These are phyloP conservation scores for Apium graveolens DNA, from an alignment of 129 eudicot genomes.

Conservation along the genomic window DNA sequence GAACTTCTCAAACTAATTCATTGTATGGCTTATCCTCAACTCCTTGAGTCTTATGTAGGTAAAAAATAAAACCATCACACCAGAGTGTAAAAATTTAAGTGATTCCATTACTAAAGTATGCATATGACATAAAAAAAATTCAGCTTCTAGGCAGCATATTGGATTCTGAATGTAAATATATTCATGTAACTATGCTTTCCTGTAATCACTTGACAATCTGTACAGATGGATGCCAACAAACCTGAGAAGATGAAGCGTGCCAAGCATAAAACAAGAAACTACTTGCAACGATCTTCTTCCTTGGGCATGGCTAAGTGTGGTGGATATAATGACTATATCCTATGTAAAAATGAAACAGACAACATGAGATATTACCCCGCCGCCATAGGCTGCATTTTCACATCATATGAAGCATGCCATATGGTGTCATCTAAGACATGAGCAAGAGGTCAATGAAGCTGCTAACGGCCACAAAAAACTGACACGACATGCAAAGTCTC, in stretches of 20 bases:
- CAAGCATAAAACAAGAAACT: not conserved
- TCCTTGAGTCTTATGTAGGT: not conserved
- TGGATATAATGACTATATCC: not conserved
- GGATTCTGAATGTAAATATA: not conserved
- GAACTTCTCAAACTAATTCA: not conserved
- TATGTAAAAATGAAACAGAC: not conserved
- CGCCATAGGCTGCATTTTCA: not conserved
- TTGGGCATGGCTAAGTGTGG: constrained; percentile 2
- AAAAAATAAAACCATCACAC: not conserved
- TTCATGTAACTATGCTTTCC: not conserved
- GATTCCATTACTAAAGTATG: not conserved
- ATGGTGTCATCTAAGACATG: not conserved
- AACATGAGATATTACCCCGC: not conserved
- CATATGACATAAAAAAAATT: not conserved
- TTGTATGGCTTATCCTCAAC: not conserved
- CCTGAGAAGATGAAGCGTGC: not conserved
- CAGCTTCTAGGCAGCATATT: not conserved
- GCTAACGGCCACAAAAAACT: not conserved
- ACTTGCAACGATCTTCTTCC: not conserved
- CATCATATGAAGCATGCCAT: not conserved
- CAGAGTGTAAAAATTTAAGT: not conserved
- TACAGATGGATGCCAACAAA: not conserved
- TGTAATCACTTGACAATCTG: constrained; percentile 1
- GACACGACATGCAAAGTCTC: not conserved
- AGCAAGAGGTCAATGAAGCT: not conserved